Evolutionary conservation across 2,329 filamentous ascomycete species (phyloP).

Genomic region (Sordariomycetes sp.): DNA sequence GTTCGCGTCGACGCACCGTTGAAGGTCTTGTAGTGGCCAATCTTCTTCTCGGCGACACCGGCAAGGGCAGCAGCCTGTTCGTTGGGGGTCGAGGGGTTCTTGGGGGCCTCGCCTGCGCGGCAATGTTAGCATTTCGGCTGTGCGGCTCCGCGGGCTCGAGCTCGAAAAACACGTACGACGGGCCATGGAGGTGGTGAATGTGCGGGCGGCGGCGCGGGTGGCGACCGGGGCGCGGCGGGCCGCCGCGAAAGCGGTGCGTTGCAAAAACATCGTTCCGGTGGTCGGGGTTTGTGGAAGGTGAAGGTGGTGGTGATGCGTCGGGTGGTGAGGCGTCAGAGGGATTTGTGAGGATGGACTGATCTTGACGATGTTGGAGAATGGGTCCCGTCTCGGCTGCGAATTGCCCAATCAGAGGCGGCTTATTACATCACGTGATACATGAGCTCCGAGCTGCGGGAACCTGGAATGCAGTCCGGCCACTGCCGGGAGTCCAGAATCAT

Average conservation of each 20-base stretch:
- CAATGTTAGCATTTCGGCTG: conserved; percentile 2
- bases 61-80: conserved; percentile 26
- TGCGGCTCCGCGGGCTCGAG: too few species aligned
- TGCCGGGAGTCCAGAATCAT: too few species aligned
- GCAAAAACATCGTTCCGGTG: conserved; percentile 52
- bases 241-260: conserved; percentile 51
- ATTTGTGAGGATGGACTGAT: conserved; percentile 40
- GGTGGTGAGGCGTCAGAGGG: conserved; percentile 26
- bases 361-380: conserved; percentile 24
- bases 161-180: conserved; percentile 40
- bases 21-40: conserved; percentile 35
- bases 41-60: conserved; percentile 31
- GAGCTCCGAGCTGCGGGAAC: too few species aligned
- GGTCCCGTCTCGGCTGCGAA: conserved; percentile 19
- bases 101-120: conserved; percentile 25
- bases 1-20: conserved; percentile 31
- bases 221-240: conserved; percentile 49
- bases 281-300: neutral
- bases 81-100: conserved; percentile 20
- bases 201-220: conserved; percentile 42
- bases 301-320: conserved; percentile 10
- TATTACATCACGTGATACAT: conserved; percentile 21
- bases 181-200: conserved; percentile 50
- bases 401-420: conserved; percentile 22
- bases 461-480: too few species aligned